Evolutionary conservation across 2,329 filamentous ascomycete genomes (phyloP), one percentile per base, ranked within the genome.

Genomic region (Fusarium sp.): DNA sequence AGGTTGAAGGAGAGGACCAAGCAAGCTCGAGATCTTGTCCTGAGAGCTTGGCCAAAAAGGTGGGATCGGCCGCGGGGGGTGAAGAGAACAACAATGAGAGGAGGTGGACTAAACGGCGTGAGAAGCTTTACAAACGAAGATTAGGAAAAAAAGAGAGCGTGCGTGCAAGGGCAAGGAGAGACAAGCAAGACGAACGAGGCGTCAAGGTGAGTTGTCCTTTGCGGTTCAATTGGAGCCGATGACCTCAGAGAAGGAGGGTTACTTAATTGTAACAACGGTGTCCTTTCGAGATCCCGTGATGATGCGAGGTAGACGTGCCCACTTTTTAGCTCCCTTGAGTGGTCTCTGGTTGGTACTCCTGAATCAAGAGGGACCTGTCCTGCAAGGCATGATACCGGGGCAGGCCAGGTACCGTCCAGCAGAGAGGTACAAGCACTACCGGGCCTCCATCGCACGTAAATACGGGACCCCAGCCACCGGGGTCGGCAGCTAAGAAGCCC

Each of bases 281-380:
- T 83, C 82, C 82, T 83, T 82, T 83, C 74, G 71, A 80, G 77
- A 80, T 81, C 80, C 80, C 80, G 80, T 81, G 79, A 81, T 80
- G 75, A 69, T 80, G 74, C 72, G 27, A 76, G 66, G 62, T 73
- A 66, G 65, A 58, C 52, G 74, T 65, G 69, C 72, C 77, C 77
- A 79, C 74, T 79, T 78, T 79, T 78, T 65, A 70, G 59, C 74
- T 70, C 67, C 67, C 63, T 42, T 66, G 29, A 60, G 25, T 25
- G 18, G 29, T 27, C 62, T 65, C 63, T 52, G 52, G 42, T 45
- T 67, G 61, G 63, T 38, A 58, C 33, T 25, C 56, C 36, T 38
- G 54, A 25, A 13, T 22, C 14, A 14, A n/a, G 20, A 35, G 54
- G 40, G 42, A 64, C 61, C 27, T 61, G 35, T 27, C 18, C 22